These are phyloP conservation scores for Neurospora hispaniola DNA, from an alignment of 495 filamentous ascomycete species.

Conservation along the genomic window DNA sequence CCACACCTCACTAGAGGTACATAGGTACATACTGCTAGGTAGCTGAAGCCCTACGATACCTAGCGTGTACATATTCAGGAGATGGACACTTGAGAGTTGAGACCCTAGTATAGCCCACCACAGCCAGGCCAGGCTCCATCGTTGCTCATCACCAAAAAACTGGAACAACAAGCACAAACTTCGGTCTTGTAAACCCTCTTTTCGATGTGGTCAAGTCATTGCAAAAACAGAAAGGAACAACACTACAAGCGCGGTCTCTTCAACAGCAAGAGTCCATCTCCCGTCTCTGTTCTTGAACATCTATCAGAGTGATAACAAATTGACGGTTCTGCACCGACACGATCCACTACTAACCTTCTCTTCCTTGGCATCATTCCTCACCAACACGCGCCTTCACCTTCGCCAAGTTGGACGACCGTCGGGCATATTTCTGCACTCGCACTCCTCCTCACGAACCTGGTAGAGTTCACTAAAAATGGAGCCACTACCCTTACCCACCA, in stretches of 20 bases:
- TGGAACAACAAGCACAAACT: neutral
- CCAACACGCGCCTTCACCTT: neutral
- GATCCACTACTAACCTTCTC: neutral
- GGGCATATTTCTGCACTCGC: neutral
- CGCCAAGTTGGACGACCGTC: neutral
- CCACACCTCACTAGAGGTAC: too few relatives aligned
- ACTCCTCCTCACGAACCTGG: neutral
- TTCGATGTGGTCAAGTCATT: neutral
- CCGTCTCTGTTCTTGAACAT: neutral
- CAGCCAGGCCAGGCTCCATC: too few relatives aligned
- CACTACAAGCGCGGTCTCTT: neutral
- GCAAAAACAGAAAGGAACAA: neutral
- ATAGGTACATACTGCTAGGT: too few relatives aligned
- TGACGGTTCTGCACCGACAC: neutral
- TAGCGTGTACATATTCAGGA: too few relatives aligned
- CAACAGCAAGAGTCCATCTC: neutral
- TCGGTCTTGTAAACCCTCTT: neutral
- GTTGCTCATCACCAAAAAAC: too few relatives aligned
- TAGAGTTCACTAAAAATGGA: conserved; percentile 10
- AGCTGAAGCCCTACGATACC: too few relatives aligned
- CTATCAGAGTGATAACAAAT: neutral
- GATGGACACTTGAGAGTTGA: too few relatives aligned
- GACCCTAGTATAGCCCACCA: too few relatives aligned
- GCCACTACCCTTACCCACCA: conserved; percentile 22
- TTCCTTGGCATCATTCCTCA: neutral